Base-by-base conservation (phyloP, 495 filamentous ascomycete species). In the Aspergillus ostianus region DNA sequence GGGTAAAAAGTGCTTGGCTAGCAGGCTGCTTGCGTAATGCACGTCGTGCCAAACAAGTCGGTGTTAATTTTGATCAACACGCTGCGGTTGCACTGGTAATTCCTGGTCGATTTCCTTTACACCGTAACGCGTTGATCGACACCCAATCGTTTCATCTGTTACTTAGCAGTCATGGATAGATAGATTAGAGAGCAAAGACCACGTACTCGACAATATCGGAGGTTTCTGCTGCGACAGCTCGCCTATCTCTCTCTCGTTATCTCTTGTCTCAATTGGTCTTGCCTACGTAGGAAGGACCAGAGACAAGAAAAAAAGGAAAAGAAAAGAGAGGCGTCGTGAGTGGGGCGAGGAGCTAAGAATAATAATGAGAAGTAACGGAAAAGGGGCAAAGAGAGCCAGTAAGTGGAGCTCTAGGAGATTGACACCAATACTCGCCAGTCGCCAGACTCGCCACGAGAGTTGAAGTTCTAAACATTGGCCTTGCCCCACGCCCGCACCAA, bases 21-120 rank as follows among this genome's bases (percentile, higher is more conserved):
- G 63, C 57, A 68, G 62, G 55, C 67, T 73, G 75, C 75, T 77
- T 77, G 75, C 75, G 75, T 77, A 77, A 77, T 75, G 73, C 68
- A 51, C 46, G 47, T 58, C 59, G 64, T 59, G 51, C 57, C 54
- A 63, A 59, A 58, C 60, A 55, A 70, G 64, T 53, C 62, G 51
- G 56, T 58, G 62, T 69, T 71, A 70, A 77, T 75, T 73, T 69
- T 64, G 74, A 77, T 77, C 74, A 70, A 58, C 72, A 60, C 55
- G 20, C 54, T 67, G 36, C 36, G 36, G 36, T 17, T 17, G 10
- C 36, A 41, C 7, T 32, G 30, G 12, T 41, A 15, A 17, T 41
- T 17, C 36, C 36, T 41, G 13, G 8, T 41, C 36, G 36, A 41
- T 41, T 13, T 4, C 36, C 36, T 4, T 41, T 41, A 41, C 30